Percentiles rank a stretch among this genome's conserved stretches.
These are phyloP conservation scores for Paecilomyces formosus DNA, from an alignment of 2,329 filamentous ascomycete species.

Conservation along the genomic window DNA sequence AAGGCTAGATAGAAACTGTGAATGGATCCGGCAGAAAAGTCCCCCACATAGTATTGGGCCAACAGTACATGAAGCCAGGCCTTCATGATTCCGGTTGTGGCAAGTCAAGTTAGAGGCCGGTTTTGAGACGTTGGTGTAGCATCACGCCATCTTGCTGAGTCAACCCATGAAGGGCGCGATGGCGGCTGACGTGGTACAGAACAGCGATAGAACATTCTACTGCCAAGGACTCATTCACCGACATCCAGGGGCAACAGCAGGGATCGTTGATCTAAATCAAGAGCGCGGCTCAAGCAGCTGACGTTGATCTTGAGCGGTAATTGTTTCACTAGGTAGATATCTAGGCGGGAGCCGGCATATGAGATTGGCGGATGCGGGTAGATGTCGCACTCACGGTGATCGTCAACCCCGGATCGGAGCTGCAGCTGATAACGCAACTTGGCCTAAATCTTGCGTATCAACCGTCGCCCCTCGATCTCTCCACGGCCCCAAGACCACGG, in stretches of 20 bases:
- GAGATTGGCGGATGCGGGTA: background rate
- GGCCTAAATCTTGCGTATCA: background rate
- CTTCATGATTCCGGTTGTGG: slow-evolving; percentile 6
- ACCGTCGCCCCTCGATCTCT: background rate
- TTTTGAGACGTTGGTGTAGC: slow-evolving; percentile 5
- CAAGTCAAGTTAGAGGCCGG: slow-evolving; percentile 2
- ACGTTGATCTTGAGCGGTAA: background rate
- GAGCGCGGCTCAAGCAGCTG: background rate
- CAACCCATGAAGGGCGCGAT: slow-evolving; percentile 10
- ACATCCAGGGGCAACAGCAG: background rate
- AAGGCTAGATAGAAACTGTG: background rate
- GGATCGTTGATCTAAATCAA: background rate
- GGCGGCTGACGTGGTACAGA: background rate
- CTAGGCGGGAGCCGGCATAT: background rate
- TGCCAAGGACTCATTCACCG: background rate
- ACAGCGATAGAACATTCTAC: background rate
- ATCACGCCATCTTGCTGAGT: slow-evolving; percentile 18
- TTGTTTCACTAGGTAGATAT: no score
- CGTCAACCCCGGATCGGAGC: background rate
- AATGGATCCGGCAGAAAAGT: background rate
- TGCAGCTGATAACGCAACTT: background rate
- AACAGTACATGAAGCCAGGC: background rate
- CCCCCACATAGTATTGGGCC: background rate
- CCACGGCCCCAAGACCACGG: background rate
- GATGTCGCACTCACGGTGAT: background rate